Conservation (phyloP, 78 protist species). For the Dictyostelium intermedium region DNA sequence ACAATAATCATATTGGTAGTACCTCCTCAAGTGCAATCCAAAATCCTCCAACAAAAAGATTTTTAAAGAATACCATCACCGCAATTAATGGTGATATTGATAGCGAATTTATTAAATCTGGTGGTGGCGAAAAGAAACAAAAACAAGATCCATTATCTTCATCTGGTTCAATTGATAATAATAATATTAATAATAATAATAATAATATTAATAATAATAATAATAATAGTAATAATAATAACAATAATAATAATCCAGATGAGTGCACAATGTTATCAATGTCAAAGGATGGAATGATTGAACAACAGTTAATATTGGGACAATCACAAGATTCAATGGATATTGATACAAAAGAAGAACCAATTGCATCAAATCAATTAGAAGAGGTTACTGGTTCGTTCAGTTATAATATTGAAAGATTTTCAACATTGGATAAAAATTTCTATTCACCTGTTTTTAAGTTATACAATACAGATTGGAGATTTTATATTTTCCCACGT, state of each 20-base stretch:
- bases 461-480: conserved; percentile 42
- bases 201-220: not conserved
- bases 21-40: not conserved
- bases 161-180: not conserved
- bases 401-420: conserved; percentile 28
- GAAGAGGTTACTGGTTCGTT: conserved; percentile 47
- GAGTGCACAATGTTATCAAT: not conserved
- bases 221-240: not conserved
- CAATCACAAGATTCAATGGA: not conserved
- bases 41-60: not conserved
- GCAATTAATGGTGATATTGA: not conserved
- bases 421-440: conserved; percentile 42
- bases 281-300: not conserved
- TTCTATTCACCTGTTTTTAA: conserved; percentile 70
- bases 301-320: not conserved
- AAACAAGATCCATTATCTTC: not conserved
- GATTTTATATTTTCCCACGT: conserved; percentile 72
- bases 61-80: not conserved
- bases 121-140: conserved; percentile 12
- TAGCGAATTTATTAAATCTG: not conserved
- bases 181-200: not conserved
- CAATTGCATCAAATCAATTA: not conserved
- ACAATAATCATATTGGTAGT: not conserved
- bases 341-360: not conserved
- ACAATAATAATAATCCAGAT: not conserved